Conservation (phyloP, 139 green algal species). For the Closterium sp. region DNA sequence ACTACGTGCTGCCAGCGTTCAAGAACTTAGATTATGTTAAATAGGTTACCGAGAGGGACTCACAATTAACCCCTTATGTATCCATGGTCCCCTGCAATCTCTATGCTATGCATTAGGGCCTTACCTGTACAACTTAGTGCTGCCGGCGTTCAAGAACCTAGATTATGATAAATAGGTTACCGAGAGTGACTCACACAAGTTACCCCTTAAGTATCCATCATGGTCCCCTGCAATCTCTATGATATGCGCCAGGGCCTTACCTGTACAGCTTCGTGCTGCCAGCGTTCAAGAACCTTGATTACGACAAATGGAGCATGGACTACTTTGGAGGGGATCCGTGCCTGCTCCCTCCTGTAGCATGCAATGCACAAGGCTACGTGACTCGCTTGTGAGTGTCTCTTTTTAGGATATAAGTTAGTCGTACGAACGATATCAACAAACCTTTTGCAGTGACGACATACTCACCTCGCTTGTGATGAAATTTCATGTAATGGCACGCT, state of each 20-base stretch:
- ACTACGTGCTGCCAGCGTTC: not conserved
- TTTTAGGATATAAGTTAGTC: not conserved
- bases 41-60: not conserved
- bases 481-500: too few relatives aligned
- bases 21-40: not conserved
- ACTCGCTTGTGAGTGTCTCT: not conserved
- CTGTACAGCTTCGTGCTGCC: not conserved
- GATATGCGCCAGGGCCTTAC: not conserved
- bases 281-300: not conserved
- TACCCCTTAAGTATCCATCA: too few relatives aligned
- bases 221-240: not conserved
- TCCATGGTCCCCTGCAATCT: too few relatives aligned
- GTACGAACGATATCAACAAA: not conserved
- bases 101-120: too few relatives aligned
- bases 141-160: not conserved
- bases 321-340: not conserved
- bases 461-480: not conserved
- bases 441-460: not conserved
- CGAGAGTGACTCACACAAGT: too few relatives aligned
- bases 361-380: not conserved
- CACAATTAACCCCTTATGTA: too few relatives aligned
- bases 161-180: not conserved
- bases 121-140: not conserved
- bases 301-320: not conserved
- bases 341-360: not conserved